Percentiles rank a stretch among this genome's conserved stretches.
Evolutionary conservation across 2,329 filamentous ascomycete genomes (phyloP).

Genomic region (Colletotrichum viniferum): DNA sequence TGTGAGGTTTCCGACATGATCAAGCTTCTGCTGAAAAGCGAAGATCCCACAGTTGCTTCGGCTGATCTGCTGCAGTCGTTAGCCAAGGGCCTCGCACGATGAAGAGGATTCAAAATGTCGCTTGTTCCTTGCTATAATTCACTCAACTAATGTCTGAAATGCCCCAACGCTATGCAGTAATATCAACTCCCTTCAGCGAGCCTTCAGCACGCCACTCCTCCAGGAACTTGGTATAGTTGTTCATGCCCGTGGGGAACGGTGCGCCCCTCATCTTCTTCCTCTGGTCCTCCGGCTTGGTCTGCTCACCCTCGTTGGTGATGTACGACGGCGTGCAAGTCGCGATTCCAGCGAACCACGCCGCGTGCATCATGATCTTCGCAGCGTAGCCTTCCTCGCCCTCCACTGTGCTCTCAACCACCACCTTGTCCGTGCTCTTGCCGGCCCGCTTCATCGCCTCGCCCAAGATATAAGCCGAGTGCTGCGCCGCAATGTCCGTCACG

Average conservation of each 20-base stretch:
- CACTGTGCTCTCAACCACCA: constrained; percentile 46
- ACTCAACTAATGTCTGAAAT: not conserved
- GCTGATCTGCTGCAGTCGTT: not conserved
- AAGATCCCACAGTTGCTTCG: not conserved
- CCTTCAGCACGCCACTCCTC: constrained; percentile 34
- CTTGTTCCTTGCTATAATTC: not conserved
- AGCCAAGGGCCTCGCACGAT: not conserved
- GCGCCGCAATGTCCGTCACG: constrained; percentile 36
- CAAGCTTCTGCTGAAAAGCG: not conserved
- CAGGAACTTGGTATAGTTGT: constrained; percentile 31
- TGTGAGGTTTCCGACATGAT: not conserved
- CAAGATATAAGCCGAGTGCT: constrained; percentile 47
- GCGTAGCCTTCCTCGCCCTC: constrained; percentile 54
- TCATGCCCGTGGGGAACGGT: constrained; percentile 35
- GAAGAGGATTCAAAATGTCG: not conserved
- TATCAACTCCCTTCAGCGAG: constrained; percentile 25
- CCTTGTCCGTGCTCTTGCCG: constrained; percentile 16
- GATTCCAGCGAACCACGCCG: constrained; percentile 41
- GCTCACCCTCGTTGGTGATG: constrained; percentile 49
- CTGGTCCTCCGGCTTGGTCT: constrained; percentile 30
- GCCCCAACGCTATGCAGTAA: not conserved
- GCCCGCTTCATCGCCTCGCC: constrained; percentile 25
- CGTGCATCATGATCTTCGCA: constrained; percentile 40
- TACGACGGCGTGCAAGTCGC: constrained; percentile 60
- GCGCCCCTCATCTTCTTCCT: constrained; percentile 34